Percentiles rank a stretch among this genome's conserved stretches.
These are phyloP conservation scores for Agrocybe pediades DNA, from an alignment of 768 basidiomycete genomes.

Conservation along the genomic window DNA sequence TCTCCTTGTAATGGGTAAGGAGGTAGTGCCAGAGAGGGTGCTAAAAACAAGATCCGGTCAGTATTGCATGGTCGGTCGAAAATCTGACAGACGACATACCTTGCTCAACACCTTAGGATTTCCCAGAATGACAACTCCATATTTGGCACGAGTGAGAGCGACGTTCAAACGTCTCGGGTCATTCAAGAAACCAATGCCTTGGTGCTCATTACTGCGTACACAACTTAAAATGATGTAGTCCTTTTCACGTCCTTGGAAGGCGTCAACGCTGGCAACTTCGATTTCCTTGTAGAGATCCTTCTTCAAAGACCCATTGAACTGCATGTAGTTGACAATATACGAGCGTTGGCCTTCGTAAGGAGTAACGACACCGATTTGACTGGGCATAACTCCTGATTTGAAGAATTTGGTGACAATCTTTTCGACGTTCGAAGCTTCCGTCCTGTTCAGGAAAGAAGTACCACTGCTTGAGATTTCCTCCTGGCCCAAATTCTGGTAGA, in stretches of 20 bases:
- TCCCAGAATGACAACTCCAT: constrained; percentile 98
- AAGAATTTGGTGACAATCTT: constrained; percentile 99
- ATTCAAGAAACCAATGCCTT: constrained; percentile 98
- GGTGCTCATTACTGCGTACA: constrained; percentile 98
- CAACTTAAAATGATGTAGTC: constrained; percentile 99
- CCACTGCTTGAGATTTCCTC: constrained; percentile 99
- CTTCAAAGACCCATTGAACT: constrained; percentile 98
- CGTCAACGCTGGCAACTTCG: constrained; percentile 98
- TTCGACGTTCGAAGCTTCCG: constrained; percentile 98
- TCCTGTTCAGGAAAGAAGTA: constrained; percentile 98
- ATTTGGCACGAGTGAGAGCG: constrained; percentile 95
- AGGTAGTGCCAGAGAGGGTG: constrained; percentile 99
- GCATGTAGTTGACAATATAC: constrained; percentile 99
- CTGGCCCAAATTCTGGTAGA: constrained; percentile 98
- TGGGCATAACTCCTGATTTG: constrained; percentile 95
- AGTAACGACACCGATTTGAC: constrained; percentile 97
- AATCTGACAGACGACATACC: constrained; percentile 45
- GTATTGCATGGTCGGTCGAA: not conserved
- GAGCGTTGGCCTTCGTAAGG: constrained; percentile 99
- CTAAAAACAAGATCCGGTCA: constrained; percentile 41
- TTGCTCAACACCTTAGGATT: constrained; percentile 99
- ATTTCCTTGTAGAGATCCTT: constrained; percentile 99
- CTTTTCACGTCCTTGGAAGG: constrained; percentile 99
- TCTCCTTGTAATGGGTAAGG: constrained; percentile 98
- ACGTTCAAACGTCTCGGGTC: constrained; percentile 97